Percentiles rank a stretch among this genome's conserved stretches.
These are phyloP conservation scores for Phoenix roebelenii DNA, from an alignment of 176 grass and related monocot genomes.

Conservation along the genomic window DNA sequence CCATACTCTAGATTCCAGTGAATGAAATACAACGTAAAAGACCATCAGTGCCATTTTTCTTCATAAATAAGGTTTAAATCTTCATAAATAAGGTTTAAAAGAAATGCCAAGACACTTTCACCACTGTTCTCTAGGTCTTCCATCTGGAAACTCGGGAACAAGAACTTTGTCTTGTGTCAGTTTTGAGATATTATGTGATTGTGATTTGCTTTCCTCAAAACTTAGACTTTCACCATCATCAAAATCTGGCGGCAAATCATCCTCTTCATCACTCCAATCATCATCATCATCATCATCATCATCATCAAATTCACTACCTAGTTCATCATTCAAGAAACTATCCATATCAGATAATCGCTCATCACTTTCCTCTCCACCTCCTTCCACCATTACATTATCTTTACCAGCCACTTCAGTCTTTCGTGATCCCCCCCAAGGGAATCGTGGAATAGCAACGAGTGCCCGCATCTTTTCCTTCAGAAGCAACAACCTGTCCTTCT, in stretches of 20 bases:
- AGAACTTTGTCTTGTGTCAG: constrained; percentile 17
- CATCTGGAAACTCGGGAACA: constrained; percentile 71
- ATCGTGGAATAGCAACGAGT: constrained; percentile 54
- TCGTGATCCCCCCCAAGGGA: constrained; percentile 18
- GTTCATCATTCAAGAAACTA: constrained; percentile 38
- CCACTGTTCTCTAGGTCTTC: constrained; percentile 68
- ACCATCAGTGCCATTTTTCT: too few relatives aligned
- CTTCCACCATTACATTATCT: constrained; percentile 10
- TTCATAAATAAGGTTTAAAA: too few relatives aligned
- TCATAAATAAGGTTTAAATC: too few relatives aligned
- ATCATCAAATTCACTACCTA: constrained; percentile 39
- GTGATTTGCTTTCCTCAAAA: constrained; percentile 19
- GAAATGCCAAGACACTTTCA: constrained; percentile 17
- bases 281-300: constrained; percentile 38
- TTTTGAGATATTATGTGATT: constrained; percentile 15
- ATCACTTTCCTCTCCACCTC: constrained; percentile 34
- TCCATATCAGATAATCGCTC: constrained; percentile 69
- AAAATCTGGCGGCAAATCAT: constrained; percentile 52
- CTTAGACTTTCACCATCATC: constrained; percentile 33
- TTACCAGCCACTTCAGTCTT: constrained; percentile 17
- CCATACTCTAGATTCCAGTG: too few relatives aligned
- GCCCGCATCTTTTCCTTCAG: constrained; percentile 97
- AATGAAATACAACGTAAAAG: too few relatives aligned
- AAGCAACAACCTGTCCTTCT: constrained; percentile 70
- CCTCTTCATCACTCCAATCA: constrained; percentile 73